Conservation (phyloP, 106 monocot species). For the Alisma plantagoaquatica region DNA sequence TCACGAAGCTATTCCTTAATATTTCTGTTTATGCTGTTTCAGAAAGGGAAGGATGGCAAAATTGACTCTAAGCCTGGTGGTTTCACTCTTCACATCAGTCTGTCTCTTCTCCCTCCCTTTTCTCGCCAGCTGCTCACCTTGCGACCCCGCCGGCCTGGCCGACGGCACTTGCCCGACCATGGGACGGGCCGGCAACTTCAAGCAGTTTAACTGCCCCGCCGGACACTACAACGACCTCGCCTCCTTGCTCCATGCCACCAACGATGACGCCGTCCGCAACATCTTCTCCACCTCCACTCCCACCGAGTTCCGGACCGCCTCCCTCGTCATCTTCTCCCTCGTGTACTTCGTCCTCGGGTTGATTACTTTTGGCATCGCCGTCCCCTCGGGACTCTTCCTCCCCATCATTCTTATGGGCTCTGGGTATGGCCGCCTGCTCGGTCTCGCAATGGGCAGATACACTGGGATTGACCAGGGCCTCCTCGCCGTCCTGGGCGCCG, state of each 20-base stretch:
- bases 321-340: slow-evolving; percentile 59
- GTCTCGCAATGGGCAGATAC: slow-evolving; percentile 35
- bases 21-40: too few species aligned
- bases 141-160: slow-evolving; percentile 29
- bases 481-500: slow-evolving; percentile 81
- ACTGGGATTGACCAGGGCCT: slow-evolving; percentile 63
- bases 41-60: slow-evolving; percentile 49
- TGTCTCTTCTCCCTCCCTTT: slow-evolving; percentile 88
- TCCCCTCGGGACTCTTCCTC: slow-evolving; percentile 93
- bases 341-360: slow-evolving; percentile 66
- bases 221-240: slow-evolving; percentile 93
- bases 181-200: slow-evolving; percentile 70
- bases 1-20: too few species aligned
- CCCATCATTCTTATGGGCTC: slow-evolving; percentile 90
- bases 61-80: slow-evolving; percentile 47
- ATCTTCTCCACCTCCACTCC: slow-evolving; percentile 59
- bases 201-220: slow-evolving; percentile 75
- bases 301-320: slow-evolving; percentile 41
- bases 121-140: slow-evolving; percentile 63
- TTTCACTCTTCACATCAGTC: slow-evolving; percentile 76
- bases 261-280: slow-evolving; percentile 82
- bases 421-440: slow-evolving; percentile 70
- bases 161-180: slow-evolving; percentile 72
- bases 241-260: slow-evolving; percentile 79
- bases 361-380: slow-evolving; percentile 76